A percentile compares a stretch with the other conserved stretches of the same genome.
These are phyloP conservation scores for Zea luxurians DNA, from an alignment of 176 grass and related monocot genomes.

Conservation along the genomic window DNA sequence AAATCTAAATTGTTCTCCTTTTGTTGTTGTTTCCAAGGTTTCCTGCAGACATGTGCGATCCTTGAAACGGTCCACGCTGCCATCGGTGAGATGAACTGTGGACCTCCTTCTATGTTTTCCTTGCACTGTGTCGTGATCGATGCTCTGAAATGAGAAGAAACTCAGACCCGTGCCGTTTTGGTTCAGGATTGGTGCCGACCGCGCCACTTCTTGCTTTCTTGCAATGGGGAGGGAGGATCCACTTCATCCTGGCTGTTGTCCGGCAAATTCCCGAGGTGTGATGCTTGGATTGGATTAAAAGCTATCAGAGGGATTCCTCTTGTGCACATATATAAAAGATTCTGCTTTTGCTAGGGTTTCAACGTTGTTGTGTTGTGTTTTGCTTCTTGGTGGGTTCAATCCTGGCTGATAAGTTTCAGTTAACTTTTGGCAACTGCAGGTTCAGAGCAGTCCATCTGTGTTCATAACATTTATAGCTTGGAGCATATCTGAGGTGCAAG, in stretches of 20 bases:
- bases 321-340: no score
- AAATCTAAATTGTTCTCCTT: background rate
- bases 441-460: conserved; percentile 70
- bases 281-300: background rate
- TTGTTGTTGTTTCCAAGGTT: conserved; percentile 42
- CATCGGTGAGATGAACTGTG: conserved; percentile 49
- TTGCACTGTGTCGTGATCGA: background rate
- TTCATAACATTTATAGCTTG: conserved; percentile 83
- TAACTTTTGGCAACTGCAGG: conserved; percentile 56
- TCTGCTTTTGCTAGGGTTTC: background rate
- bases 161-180: background rate
- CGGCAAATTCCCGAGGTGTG: conserved; percentile 71
- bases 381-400: background rate
- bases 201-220: conserved; percentile 58
- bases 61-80: conserved; percentile 71
- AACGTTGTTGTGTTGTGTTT: conserved; percentile 7
- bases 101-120: background rate
- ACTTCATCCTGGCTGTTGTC: conserved; percentile 81
- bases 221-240: conserved; percentile 89
- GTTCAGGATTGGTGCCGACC: conserved; percentile 75
- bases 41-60: conserved; percentile 66
- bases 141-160: conserved; percentile 12
- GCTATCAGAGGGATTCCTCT: background rate
- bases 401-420: conserved; percentile 9
- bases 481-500: conserved; percentile 74